A percentile compares a stretch with the other conserved stretches of the same genome.
These are phyloP conservation scores for Nigrospora osmanthi DNA, from an alignment of 2,329 filamentous ascomycete genomes.

Conservation along the genomic window DNA sequence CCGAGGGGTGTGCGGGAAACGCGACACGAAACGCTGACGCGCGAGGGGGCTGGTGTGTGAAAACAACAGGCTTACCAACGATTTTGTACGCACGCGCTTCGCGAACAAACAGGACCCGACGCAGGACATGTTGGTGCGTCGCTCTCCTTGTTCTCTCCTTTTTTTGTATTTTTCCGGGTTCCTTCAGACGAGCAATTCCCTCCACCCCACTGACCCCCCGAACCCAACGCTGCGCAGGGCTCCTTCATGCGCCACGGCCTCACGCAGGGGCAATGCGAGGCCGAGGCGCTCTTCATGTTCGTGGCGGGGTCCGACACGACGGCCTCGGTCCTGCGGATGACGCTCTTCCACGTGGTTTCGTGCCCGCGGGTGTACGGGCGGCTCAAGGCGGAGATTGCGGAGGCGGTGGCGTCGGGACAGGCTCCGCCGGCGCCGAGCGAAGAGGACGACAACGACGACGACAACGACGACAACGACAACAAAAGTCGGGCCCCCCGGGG, in stretches of 20 bases:
- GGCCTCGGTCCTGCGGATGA: constrained; percentile 36
- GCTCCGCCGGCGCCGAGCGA: background rate
- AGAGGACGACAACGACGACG: background rate
- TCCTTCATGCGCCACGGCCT: constrained; percentile 21
- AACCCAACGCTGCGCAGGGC: constrained; percentile 8
- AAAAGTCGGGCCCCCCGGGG: too few species aligned
- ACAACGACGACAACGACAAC: too few species aligned
- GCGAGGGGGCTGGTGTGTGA: too few species aligned
- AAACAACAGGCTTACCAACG: constrained; percentile 4
- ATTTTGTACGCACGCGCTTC: constrained; percentile 2
- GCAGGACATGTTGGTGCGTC: constrained; percentile 13
- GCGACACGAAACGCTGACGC: background rate
- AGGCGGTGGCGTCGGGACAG: constrained; percentile 17
- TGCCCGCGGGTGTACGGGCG: constrained; percentile 31
- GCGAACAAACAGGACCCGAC: background rate
- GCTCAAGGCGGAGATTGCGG: constrained; percentile 34
- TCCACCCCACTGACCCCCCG: background rate
- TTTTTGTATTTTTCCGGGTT: too few species aligned
- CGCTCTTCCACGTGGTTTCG: constrained; percentile 37
- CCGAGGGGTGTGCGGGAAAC: background rate
- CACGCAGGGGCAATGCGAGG: constrained; percentile 14
- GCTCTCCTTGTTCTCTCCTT: background rate
- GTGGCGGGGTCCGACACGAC: constrained; percentile 37
- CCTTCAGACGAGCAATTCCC: too few species aligned
- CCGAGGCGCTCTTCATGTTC: constrained; percentile 15